Percentiles rank a stretch among this genome's conserved stretches.
Conservation (phyloP, 495 filamentous ascomycete species). For the Hyaloscypha hepaticicola region DNA sequence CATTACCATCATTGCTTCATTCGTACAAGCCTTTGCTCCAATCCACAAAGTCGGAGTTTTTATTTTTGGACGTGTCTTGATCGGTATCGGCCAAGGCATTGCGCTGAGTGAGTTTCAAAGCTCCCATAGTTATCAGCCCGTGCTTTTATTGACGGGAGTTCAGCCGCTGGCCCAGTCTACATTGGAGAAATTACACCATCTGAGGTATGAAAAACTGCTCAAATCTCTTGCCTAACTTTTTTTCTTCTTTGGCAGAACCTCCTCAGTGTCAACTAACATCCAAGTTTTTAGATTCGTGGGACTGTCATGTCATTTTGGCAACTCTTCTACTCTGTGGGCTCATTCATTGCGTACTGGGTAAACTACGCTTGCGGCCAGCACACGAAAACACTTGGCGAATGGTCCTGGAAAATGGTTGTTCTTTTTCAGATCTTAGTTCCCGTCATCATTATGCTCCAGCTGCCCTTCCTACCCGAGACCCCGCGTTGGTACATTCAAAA, state of each 20-base stretch:
- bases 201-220: not conserved
- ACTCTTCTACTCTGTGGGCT: slow-evolving; percentile 77
- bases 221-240: not conserved
- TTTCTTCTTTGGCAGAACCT: not conserved
- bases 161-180: slow-evolving; percentile 56
- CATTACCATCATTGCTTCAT: slow-evolving; percentile 58
- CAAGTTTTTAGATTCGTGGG: slow-evolving; percentile 49
- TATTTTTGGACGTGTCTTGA: slow-evolving; percentile 59
- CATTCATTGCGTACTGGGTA: slow-evolving; percentile 82
- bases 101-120: slow-evolving; percentile 50
- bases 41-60: slow-evolving; percentile 55
- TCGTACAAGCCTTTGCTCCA: slow-evolving; percentile 61
- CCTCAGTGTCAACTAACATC: not conserved
- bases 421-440: slow-evolving; percentile 62
- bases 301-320: slow-evolving; percentile 75
- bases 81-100: slow-evolving; percentile 64
- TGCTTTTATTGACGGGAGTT: not conserved
- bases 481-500: slow-evolving; percentile 77
- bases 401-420: slow-evolving; percentile 55
- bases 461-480: slow-evolving; percentile 76
- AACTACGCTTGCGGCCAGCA: slow-evolving; percentile 50
- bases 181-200: slow-evolving; percentile 63
- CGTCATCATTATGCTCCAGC: slow-evolving; percentile 58
- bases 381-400: slow-evolving; percentile 66
- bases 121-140: not conserved